Base-by-base conservation (phyloP, 345 rosid genomes). In the Citrus maxima region DNA sequence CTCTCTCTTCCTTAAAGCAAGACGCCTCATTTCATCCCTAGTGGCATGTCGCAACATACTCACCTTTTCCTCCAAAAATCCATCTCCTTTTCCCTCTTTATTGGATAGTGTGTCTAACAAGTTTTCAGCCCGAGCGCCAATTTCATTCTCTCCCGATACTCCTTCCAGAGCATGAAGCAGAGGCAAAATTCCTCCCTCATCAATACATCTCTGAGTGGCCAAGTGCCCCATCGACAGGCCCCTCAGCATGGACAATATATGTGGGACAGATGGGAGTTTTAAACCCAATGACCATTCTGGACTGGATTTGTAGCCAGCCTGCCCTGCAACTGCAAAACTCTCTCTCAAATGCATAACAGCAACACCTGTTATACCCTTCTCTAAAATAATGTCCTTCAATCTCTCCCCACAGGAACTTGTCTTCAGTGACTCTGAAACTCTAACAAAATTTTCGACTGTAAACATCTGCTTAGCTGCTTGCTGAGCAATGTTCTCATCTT, bases 371-470 rank as follows among this genome's bases (percentile, higher is more conserved):
- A 94, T 94, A 74, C 97, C 98, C 83, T 90, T 92, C 89, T 91
- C 97, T 61, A 94, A 83, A 69, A 96, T 92, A 60, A 94, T 96
- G 80, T 94, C 98, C 85, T 96, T 96, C 87, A 93, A 79, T 82
- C 97, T 91, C 89, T 94, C 98, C 72, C 99, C 98, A 82, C 97
- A 94, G 61, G 97, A 96, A 85, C 99, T 96, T 68, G 99, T 94
- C 87, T 92, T 94, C 14, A 96, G 95, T 32, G 99, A 96, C 82
- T 96, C 98, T 62, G 99, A 93, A 40, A 96, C 99, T 78, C 97
- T 87, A 27, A 92, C 98, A 86, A 96, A 96, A 83, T 93, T 96
- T 86, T 94, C 98, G 34, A 96, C 88, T 0, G 97, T 88, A 80
- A 87, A 88, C 83, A 90, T 88, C 91, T 93, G 95, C 84, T 88